Conservation (phyloP, 2,329 filamentous ascomycete genomes). For the Microdochium paspali region DNA sequence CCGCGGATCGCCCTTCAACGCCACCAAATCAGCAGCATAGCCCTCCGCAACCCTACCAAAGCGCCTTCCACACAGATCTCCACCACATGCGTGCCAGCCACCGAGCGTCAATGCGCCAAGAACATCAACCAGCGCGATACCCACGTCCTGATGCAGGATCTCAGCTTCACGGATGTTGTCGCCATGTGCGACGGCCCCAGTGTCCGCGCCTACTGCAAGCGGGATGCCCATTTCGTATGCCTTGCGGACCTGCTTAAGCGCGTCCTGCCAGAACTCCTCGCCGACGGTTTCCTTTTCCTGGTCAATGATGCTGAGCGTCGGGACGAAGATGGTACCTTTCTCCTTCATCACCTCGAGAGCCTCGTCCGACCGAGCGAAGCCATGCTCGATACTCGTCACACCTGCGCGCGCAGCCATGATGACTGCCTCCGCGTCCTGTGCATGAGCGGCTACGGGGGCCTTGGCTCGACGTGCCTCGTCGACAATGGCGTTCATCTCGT, state of each 20-base stretch:
- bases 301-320: conserved; percentile 27
- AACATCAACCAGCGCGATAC: conserved; percentile 37
- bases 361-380: conserved; percentile 24
- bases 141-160: conserved; percentile 36
- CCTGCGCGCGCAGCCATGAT: conserved; percentile 35
- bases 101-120: conserved; percentile 38
- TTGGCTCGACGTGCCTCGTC: conserved; percentile 30
- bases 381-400: conserved; percentile 38
- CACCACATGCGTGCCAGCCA: conserved; percentile 47
- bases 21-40: conserved; percentile 40
- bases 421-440: conserved; percentile 28
- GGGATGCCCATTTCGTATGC: conserved; percentile 37
- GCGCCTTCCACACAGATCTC: conserved; percentile 35
- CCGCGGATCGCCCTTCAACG: conserved; percentile 32
- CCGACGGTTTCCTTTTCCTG: conserved; percentile 21
- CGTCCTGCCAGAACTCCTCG: conserved; percentile 20
- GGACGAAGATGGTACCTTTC: conserved; percentile 38
- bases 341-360: conserved; percentile 32
- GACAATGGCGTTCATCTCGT: conserved; percentile 40
- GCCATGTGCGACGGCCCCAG: conserved; percentile 42
- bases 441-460: conserved; percentile 33
- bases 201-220: conserved; percentile 43
- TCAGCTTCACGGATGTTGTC: conserved; percentile 43
- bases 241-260: conserved; percentile 26
- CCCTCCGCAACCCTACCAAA: conserved; percentile 44